phyloP scores from a whole-genome alignment of 2,329 filamentous ascomycete genomes.

The Lachnellula suecica region DNA sequence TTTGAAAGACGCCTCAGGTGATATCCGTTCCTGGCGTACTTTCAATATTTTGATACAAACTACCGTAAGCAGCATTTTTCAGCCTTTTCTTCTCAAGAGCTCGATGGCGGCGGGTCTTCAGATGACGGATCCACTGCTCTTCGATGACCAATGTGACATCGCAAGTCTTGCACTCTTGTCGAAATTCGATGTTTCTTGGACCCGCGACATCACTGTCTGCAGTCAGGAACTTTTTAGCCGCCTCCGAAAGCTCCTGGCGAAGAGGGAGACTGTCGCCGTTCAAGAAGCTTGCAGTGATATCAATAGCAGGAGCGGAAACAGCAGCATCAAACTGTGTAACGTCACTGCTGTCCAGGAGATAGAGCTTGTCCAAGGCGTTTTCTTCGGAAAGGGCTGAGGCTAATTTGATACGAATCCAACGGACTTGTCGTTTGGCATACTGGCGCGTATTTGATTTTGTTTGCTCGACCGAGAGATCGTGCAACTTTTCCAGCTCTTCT shows the following conservation, averaged over 20 bases:
- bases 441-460: slow-evolving; percentile 83
- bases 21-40: neutral
- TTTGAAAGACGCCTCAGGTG: slow-evolving; percentile 1
- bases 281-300: slow-evolving; percentile 65
- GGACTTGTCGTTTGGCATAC: slow-evolving; percentile 81
- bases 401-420: slow-evolving; percentile 85
- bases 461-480: slow-evolving; percentile 62
- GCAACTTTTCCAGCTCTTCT: slow-evolving; percentile 53
- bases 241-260: slow-evolving; percentile 55
- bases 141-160: slow-evolving; percentile 60
- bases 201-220: slow-evolving; percentile 49
- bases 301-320: slow-evolving; percentile 65
- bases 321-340: slow-evolving; percentile 56
- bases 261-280: slow-evolving; percentile 40
- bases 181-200: slow-evolving; percentile 44
- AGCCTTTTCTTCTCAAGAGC: slow-evolving; percentile 27
- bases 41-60: slow-evolving; percentile 10
- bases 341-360: slow-evolving; percentile 79
- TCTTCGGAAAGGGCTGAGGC: slow-evolving; percentile 63
- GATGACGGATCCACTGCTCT: slow-evolving; percentile 47
- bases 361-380: slow-evolving; percentile 58
- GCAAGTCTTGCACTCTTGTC: slow-evolving; percentile 71
- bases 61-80: slow-evolving; percentile 19
- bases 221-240: slow-evolving; percentile 56
- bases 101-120: slow-evolving; percentile 43